Conservation (phyloP, 441 rosid species). For the Pelargonium australe region DNA sequence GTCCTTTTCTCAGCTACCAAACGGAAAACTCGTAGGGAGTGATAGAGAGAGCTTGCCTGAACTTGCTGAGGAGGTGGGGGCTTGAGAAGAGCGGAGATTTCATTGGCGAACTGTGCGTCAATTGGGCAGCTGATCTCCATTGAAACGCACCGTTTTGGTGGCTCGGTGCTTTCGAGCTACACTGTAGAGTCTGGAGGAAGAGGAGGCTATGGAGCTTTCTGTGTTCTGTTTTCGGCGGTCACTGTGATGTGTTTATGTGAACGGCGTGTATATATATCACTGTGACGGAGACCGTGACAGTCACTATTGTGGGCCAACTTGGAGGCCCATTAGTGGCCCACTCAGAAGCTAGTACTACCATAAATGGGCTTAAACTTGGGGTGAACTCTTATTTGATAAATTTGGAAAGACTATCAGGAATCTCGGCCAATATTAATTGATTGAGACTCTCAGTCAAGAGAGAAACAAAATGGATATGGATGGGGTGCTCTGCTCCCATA, state of each 20-base stretch:
- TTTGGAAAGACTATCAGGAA: too few relatives aligned
- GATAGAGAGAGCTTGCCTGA: conserved; percentile 36
- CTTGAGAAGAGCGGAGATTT: conserved; percentile 57
- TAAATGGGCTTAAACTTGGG: too few relatives aligned
- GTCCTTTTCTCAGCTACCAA: too few relatives aligned
- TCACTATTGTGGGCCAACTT: neutral
- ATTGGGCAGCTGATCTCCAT: conserved; percentile 42
- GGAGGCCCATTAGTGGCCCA: neutral
- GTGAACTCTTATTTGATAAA: too few relatives aligned
- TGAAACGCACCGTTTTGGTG: neutral
- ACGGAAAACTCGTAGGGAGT: neutral
- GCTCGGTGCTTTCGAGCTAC: neutral
- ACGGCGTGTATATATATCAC: neutral
- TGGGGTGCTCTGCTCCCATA: too few relatives aligned
- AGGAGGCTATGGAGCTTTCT: neutral
- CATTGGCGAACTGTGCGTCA: conserved; percentile 37
- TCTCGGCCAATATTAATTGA: too few relatives aligned
- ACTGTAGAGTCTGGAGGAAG: neutral
- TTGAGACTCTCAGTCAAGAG: too few relatives aligned
- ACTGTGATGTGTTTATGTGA: neutral
- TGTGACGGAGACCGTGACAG: neutral
- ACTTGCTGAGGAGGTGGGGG: conserved; percentile 47
- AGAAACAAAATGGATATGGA: too few relatives aligned
- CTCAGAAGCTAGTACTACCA: too few relatives aligned
- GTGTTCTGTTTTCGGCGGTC: neutral